A percentile compares a stretch with the other conserved stretches of the same genome.
Evolutionary conservation across 345 rosid species (phyloP).

Genomic region (Boechera divaricarpa): DNA sequence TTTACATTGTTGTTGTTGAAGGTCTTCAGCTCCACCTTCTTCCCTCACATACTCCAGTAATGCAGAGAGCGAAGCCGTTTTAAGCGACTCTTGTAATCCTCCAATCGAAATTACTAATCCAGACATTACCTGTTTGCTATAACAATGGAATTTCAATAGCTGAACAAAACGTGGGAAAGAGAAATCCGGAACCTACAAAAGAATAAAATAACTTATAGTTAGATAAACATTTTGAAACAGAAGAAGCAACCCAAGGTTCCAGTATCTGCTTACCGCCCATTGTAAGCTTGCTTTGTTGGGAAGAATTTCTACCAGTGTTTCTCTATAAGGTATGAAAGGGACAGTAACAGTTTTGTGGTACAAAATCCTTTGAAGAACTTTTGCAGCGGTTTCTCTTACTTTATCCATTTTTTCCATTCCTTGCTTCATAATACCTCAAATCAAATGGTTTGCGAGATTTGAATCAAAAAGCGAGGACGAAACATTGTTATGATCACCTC

Average conservation of each 20-base stretch:
- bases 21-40: slow-evolving; percentile 48
- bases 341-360: slow-evolving; percentile 55
- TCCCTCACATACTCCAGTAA: slow-evolving; percentile 67
- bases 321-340: slow-evolving; percentile 71
- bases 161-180: slow-evolving; percentile 78
- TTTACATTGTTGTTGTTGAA: slow-evolving; percentile 48
- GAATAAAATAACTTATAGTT: slow-evolving; percentile 25
- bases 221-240: slow-evolving; percentile 20
- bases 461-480: slow-evolving; percentile 54
- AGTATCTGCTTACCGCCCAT: slow-evolving; percentile 67
- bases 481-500: slow-evolving; percentile 40
- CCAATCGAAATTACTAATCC: slow-evolving; percentile 88
- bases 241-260: slow-evolving; percentile 19
- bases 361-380: slow-evolving; percentile 75
- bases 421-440: slow-evolving; percentile 76
- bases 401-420: slow-evolving; percentile 95
- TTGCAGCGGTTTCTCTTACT: slow-evolving; percentile 86
- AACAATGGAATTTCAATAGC: slow-evolving; percentile 63
- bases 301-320: slow-evolving; percentile 69
- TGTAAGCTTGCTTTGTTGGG: slow-evolving; percentile 59
- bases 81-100: slow-evolving; percentile 89
- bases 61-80: slow-evolving; percentile 68
- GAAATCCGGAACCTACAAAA: slow-evolving; percentile 70
- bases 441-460: slow-evolving; percentile 63
- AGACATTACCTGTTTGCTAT: slow-evolving; percentile 67